Evolutionary conservation across 2,329 filamentous ascomycete species (phyloP).

Genomic region (Tolypocladium ophioglossoides): DNA sequence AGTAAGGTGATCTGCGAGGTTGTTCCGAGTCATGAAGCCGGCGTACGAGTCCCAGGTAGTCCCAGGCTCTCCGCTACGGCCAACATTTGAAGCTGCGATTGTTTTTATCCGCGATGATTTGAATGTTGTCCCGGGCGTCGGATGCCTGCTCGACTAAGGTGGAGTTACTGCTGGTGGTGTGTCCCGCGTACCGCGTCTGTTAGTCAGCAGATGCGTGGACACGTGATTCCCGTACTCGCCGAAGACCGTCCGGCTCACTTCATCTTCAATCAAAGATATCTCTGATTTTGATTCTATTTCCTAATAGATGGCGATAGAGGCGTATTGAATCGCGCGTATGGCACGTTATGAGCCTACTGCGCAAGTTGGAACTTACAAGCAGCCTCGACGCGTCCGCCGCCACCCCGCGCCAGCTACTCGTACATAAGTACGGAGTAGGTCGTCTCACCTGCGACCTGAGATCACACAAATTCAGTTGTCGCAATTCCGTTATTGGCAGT

Average conservation of each 20-base stretch:
- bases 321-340: background rate
- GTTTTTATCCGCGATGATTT: background rate
- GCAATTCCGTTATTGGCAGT: background rate
- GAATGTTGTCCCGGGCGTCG: background rate
- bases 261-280: no score
- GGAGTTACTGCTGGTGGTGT: background rate
- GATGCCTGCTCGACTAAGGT: background rate
- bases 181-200: conserved; percentile 20
- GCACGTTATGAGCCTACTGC: background rate
- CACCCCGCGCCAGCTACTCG: no score
- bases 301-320: background rate
- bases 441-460: background rate
- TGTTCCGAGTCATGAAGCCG: conserved; percentile 53
- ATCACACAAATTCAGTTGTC: background rate
- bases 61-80: conserved; percentile 7
- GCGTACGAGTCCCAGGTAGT: conserved; percentile 12
- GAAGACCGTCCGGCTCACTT: no score
- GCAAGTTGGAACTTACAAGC: background rate
- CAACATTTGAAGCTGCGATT: conserved; percentile 1
- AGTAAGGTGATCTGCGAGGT: conserved; percentile 44
- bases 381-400: background rate
- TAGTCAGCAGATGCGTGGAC: conserved; percentile 18
- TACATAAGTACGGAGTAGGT: no score
- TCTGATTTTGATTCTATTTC: background rate
- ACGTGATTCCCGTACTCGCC: conserved; percentile 6